Base-by-base conservation (phyloP, 2,329 filamentous ascomycete genomes). In the Elsinoe ampelina region DNA sequence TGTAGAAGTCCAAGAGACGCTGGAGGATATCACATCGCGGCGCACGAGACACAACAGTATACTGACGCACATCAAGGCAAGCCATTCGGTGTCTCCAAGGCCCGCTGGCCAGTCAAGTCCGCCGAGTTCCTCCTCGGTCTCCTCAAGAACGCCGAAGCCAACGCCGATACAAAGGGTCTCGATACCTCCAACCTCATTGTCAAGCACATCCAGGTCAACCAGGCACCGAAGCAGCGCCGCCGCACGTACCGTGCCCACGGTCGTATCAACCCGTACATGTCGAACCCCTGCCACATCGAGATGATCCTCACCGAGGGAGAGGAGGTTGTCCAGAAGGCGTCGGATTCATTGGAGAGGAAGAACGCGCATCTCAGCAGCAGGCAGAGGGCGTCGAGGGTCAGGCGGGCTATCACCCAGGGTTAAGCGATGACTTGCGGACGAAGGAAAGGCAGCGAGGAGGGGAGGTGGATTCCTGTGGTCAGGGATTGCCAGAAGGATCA, bases 141-240 rank as follows among this genome's bases (percentile, higher is more conserved):
- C 70, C 88, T 98, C 70, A 93, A 91, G 84, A 95, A 95, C 80
- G 90, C 90, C 67, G 90, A 95, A 82, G 85, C 90, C 80, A 95
- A 95, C 78, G 90, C 90, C 75, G 91, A 95, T 71, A 87, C 88
- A 77, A 95, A 95, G 84, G 90, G 91, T 71, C 89, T 95, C 72
- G 90, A 98, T 80, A 97, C 91, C 73, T 86, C 85, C 80, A 95
- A 95, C 83, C 82, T 98, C 73, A 80, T 97, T 74, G 88, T 98
- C 80, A 96, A 96, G 89, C 95, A 96, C 87, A 98, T 98, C 80
- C 93, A 98, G 83, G 93, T 98, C 84, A 98, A 98, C 89, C 93
- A 98, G 84, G 95, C 93, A 69, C 93, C 93, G 72, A 97, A 97
- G 87, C 92, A 97, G 84, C 86, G 93, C 75, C 85, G 93, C 80